Evolutionary conservation across 768 basidiomycete species (phyloP), one percentile per base, ranked within the genome.

Genomic region (Hygrocybe punicea): DNA sequence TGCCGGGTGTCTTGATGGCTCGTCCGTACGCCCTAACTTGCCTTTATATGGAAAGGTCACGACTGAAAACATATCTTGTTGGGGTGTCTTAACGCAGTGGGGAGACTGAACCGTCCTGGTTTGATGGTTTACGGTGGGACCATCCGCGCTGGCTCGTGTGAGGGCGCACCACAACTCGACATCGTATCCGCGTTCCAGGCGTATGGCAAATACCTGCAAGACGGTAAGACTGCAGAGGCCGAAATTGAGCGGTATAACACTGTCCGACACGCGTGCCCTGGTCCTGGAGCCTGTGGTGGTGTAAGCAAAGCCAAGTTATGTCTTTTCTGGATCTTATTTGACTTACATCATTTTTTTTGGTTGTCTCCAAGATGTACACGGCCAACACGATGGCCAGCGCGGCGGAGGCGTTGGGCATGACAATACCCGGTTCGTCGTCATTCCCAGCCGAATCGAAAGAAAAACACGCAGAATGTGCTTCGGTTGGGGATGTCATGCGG

Each of bases 1-100:
- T 99, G 96, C 97, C 97, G n/a, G 97, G 97, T 59, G 95, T 97
- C 36, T 78, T 98, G 64, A 99, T 99, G 83, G 97, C 93, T 48
- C 84, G 91, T 93, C 65, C 75, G 90, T 84, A 24, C 11, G 25
- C 42, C 19, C 23, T 36, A 19, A 33, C 23, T 21, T 51, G 24
- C 7, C 19, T 52, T 13, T 16, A 14, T 52, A 2, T 19, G 29
- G n/a, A 46, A 14, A 45, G 40, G 19, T 34, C 39, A 37, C n/a
- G 23, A 58, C 21, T 59, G 23, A 39, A 53, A 13, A 24, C 23
- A 8, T 10, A 5, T 50, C 7, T 13, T 35, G 3, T 33, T 29
- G 19, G 14, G 21, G 2, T 49, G n/a, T 17, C 19, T 33, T 46
- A 24, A 42, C n/a, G n/a, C 63, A 93, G 91, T 99, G 52, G 97